phyloP scores from a whole-genome alignment of 2,329 filamentous ascomycete genomes.

The Paecilomyces variotii region DNA sequence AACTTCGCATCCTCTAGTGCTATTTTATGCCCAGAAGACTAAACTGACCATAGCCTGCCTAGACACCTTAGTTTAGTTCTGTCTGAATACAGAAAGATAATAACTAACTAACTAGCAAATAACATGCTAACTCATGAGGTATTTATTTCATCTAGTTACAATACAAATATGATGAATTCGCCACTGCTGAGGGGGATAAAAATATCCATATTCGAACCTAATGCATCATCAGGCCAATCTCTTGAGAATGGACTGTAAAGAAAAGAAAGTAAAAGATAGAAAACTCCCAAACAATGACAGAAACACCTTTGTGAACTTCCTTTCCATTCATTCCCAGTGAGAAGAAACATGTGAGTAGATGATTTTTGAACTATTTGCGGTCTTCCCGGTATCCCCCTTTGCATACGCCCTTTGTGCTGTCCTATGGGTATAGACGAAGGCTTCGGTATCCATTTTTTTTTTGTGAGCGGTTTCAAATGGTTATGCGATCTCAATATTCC shows the following conservation, averaged over 20 bases:
- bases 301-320: neutral
- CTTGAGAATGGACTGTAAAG: neutral
- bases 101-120: too few relatives aligned
- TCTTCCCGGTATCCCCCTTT: neutral
- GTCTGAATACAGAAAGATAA: too few relatives aligned
- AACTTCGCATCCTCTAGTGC: too few relatives aligned
- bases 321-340: neutral
- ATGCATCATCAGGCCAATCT: neutral
- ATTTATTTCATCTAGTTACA: neutral
- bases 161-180: neutral
- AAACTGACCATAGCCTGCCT: too few relatives aligned
- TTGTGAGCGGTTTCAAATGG: neutral
- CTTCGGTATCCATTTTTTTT: too few relatives aligned
- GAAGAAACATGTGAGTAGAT: neutral
- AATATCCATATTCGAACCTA: neutral
- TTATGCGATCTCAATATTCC: neutral
- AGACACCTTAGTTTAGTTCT: too few relatives aligned
- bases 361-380: neutral
- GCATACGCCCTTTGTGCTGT: neutral
- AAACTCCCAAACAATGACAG: neutral
- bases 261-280: neutral
- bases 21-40: too few relatives aligned
- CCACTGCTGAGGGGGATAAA: neutral
- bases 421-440: neutral
- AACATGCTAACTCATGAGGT: too few relatives aligned